A percentile compares a stretch with the other conserved stretches of the same genome.
Evolutionary conservation across 2,329 filamentous ascomycete genomes (phyloP).

Genomic region (Calycina marina): DNA sequence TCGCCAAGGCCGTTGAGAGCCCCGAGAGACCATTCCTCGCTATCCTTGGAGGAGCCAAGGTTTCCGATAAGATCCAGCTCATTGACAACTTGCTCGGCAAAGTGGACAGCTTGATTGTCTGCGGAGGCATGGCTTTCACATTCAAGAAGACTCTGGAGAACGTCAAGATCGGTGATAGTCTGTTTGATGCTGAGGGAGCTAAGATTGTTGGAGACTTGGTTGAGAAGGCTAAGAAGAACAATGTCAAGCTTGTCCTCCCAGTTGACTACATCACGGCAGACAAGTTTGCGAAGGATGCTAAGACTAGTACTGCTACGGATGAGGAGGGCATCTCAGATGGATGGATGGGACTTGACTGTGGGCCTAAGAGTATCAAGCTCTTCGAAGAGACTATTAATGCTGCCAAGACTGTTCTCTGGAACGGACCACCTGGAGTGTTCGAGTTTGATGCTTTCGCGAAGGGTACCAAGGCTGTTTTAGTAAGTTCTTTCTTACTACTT

Average conservation of each 20-base stretch:
- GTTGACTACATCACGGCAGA: constrained; percentile 93
- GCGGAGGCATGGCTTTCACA: constrained; percentile 97
- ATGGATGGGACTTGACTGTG: constrained; percentile 96
- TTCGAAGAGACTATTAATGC: constrained; percentile 79
- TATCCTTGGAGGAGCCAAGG: constrained; percentile 95
- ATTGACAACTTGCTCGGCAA: constrained; percentile 98
- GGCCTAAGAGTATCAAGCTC: constrained; percentile 72
- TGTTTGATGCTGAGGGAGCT: constrained; percentile 88
- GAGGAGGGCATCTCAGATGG: constrained; percentile 83
- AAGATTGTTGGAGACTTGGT: constrained; percentile 81
- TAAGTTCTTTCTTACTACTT: not conserved
- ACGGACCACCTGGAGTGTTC: constrained; percentile 93
- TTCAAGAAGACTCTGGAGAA: constrained; percentile 98
- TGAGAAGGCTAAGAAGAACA: constrained; percentile 92
- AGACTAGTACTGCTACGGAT: constrained; percentile 70
- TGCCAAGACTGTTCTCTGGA: constrained; percentile 96
- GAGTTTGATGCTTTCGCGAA: constrained; percentile 90
- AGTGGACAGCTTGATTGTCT: constrained; percentile 93
- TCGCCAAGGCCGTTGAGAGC: constrained; percentile 86
- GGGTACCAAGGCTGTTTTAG: constrained; percentile 79
- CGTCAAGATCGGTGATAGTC: constrained; percentile 75
- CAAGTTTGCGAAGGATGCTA: constrained; percentile 80
- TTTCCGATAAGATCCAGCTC: constrained; percentile 98
- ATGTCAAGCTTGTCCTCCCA: constrained; percentile 87
- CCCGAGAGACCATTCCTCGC: constrained; percentile 94